Evolutionary conservation across 306 rosid species (phyloP).

Genomic region (Adenanthera pavonina): DNA sequence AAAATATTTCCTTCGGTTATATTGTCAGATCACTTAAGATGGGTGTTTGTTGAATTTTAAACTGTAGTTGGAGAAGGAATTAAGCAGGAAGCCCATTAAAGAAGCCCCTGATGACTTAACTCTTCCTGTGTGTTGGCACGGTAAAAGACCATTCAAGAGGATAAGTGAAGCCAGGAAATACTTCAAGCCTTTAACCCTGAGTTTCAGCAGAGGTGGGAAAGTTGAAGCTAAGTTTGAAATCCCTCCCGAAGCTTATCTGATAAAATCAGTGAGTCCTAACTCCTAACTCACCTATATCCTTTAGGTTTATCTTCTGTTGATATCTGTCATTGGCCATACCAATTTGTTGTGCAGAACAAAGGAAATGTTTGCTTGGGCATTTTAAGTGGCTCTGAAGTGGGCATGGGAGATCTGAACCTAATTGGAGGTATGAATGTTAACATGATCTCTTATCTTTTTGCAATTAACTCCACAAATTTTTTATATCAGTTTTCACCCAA

Average conservation of each 20-base stretch:
- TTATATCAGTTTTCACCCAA: background rate
- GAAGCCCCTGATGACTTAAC: conserved; percentile 70
- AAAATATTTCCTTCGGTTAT: background rate
- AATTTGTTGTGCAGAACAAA: conserved; percentile 50
- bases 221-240: conserved; percentile 62
- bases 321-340: background rate
- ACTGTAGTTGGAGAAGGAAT: conserved; percentile 65
- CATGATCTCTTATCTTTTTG: background rate
- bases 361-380: conserved; percentile 96
- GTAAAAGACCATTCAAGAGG: conserved; percentile 69
- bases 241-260: conserved; percentile 80
- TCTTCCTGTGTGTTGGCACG: conserved; percentile 79
- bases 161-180: conserved; percentile 70
- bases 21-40: background rate
- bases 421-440: conserved; percentile 69
- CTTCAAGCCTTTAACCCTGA: conserved; percentile 75
- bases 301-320: background rate
- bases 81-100: conserved; percentile 48
- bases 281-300: conserved; percentile 7
- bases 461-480: background rate
- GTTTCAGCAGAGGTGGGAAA: conserved; percentile 56
- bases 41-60: conserved; percentile 21
- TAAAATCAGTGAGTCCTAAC: conserved; percentile 65
- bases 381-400: conserved; percentile 77
- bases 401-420: conserved; percentile 63